A percentile compares a stretch with the other conserved stretches of the same genome.
Evolutionary conservation across 495 filamentous ascomycete genomes (phyloP).

Genomic region (Xylona heveae): DNA sequence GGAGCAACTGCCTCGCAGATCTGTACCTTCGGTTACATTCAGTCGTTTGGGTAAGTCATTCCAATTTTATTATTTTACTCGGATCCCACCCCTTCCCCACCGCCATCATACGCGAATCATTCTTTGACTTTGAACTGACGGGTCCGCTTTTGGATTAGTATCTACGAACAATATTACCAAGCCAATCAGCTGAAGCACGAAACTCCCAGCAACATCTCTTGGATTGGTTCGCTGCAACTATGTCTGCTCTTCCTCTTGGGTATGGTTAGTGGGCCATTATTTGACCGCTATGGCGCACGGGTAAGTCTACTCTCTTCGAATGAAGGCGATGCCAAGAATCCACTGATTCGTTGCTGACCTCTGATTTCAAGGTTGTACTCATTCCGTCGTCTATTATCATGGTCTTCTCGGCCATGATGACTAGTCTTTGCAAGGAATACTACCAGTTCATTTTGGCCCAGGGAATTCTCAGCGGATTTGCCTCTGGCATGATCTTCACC

Average conservation of each 20-base stretch:
- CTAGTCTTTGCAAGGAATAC: conserved; percentile 30
- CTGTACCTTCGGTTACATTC: conserved; percentile 35
- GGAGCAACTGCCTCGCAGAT: conserved; percentile 16
- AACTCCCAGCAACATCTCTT: conserved; percentile 29
- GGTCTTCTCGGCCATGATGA: conserved; percentile 32
- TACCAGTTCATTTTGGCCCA: conserved; percentile 44
- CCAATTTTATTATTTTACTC: too few relatives aligned
- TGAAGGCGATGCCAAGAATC: conserved; percentile 5
- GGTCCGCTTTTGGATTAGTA: conserved; percentile 11
- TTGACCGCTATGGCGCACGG: conserved; percentile 27
- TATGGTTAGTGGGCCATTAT: conserved; percentile 24
- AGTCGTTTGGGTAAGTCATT: conserved; percentile 25
- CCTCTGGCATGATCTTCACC: conserved; percentile 25
- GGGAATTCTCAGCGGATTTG: conserved; percentile 29
- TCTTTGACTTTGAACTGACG: too few relatives aligned
- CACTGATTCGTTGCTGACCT: conserved; percentile 5
- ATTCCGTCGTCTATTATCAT: conserved; percentile 13
- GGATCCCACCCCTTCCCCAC: too few relatives aligned
- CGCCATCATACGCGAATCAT: too few relatives aligned
- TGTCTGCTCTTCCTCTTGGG: conserved; percentile 28
- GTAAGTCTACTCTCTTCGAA: conserved; percentile 8
- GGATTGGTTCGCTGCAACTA: conserved; percentile 32
- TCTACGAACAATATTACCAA: conserved; percentile 41
- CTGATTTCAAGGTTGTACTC: conserved; percentile 13
- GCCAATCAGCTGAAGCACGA: conserved; percentile 22